These are phyloP conservation scores for Vigna radiata DNA, from an alignment of 306 rosid genomes.

Conservation along the genomic window DNA sequence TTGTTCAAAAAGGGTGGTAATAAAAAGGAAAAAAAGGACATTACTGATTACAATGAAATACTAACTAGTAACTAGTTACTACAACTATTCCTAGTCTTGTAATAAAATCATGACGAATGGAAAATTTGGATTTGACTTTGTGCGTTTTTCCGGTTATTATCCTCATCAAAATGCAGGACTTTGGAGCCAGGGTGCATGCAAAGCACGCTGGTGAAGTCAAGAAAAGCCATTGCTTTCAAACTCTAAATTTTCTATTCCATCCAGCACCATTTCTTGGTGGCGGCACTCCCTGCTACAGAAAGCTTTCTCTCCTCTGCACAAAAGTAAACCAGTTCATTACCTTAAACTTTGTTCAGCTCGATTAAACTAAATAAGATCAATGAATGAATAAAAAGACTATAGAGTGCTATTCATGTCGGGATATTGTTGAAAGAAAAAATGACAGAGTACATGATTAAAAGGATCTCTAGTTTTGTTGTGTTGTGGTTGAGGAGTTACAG, in stretches of 20 bases:
- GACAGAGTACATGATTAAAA: not conserved
- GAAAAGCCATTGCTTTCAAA: conserved; percentile 45
- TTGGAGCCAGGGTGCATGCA: conserved; percentile 30
- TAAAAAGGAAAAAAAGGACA: not conserved
- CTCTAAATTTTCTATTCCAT: conserved; percentile 56
- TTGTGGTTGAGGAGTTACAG: conserved; percentile 4
- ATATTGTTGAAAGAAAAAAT: conserved; percentile 1
- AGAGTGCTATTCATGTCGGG: not conserved
- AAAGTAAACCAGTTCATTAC: not conserved
- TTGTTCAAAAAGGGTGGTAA: not conserved
- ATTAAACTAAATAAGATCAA: not conserved
- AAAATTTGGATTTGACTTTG: conserved; percentile 39
- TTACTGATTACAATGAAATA: conserved; percentile 26
- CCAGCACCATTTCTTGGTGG: conserved; percentile 73
- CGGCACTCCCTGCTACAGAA: conserved; percentile 91
- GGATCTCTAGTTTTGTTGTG: conserved; percentile 7
- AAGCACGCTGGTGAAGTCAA: conserved; percentile 35
- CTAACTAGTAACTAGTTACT: conserved; percentile 13
- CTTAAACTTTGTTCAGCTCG: too few species aligned
- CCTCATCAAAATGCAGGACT: conserved; percentile 35
- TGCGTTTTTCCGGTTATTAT: conserved; percentile 35
- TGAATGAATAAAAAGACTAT: not conserved
- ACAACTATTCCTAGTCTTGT: not conserved
- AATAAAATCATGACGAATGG: conserved; percentile 40
- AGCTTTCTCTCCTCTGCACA: conserved; percentile 90